A percentile compares a stretch with the other conserved stretches of the same genome.
phyloP scores from a whole-genome alignment of 345 rosid species.

The Salix suchowensis region DNA sequence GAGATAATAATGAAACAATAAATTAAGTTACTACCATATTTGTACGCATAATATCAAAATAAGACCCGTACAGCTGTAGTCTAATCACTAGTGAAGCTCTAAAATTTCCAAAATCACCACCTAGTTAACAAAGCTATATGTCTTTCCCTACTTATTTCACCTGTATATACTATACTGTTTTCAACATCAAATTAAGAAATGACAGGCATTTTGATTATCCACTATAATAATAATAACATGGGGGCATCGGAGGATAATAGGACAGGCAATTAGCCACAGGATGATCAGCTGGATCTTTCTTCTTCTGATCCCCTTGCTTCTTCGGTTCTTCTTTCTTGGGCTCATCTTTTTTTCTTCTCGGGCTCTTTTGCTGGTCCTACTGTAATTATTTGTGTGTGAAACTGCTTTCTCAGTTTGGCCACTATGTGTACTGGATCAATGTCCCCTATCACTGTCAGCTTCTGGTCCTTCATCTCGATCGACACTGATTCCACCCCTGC shows the following conservation, averaged over 20 bases:
- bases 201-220: conserved; percentile 14
- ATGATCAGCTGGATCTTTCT: neutral
- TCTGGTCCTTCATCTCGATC: conserved; percentile 54
- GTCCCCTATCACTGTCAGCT: conserved; percentile 54
- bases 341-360: conserved; percentile 53
- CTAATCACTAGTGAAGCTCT: too few relatives aligned
- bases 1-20: too few relatives aligned
- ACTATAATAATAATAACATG: too few relatives aligned
- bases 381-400: conserved; percentile 40
- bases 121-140: too few relatives aligned
- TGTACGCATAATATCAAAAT: too few relatives aligned
- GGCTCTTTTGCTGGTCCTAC: conserved; percentile 63
- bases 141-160: too few relatives aligned
- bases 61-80: too few relatives aligned
- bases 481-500: conserved; percentile 50
- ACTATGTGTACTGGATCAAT: conserved; percentile 42
- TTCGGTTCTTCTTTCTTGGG: conserved; percentile 15
- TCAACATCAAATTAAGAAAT: conserved; percentile 22
- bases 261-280: too few relatives aligned
- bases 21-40: too few relatives aligned
- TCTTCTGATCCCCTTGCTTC: neutral
- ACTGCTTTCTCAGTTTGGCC: conserved; percentile 49
- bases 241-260: too few relatives aligned
- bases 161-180: too few relatives aligned
- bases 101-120: too few relatives aligned